A percentile compares a stretch with the other conserved stretches of the same genome.
phyloP scores from a whole-genome alignment of 2,329 filamentous ascomycete species.

The Paraphoma sp. region DNA sequence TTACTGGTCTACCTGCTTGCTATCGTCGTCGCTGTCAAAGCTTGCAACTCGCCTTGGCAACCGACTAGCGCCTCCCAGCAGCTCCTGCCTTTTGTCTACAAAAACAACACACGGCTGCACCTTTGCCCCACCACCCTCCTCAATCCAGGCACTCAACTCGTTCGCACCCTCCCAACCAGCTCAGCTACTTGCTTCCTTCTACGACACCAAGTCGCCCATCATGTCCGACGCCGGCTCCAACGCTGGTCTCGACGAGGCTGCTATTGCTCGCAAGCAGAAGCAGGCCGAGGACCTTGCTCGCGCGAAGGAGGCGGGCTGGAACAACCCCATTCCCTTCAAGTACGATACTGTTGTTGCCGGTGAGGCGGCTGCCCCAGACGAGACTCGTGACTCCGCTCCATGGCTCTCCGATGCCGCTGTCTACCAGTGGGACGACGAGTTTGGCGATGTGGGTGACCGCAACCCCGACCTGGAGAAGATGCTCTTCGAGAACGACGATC shows the following conservation, averaged over 20 bases:
- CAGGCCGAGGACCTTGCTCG: conserved; percentile 32
- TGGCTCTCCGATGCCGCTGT: conserved; percentile 66
- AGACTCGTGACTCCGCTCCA: conserved; percentile 25
- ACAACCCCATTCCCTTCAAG: conserved; percentile 55
- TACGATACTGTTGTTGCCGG: conserved; percentile 50
- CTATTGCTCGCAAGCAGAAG: conserved; percentile 30
- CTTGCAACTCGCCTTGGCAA: conserved; percentile 1
- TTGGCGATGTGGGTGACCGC: conserved; percentile 81
- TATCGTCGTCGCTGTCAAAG: neutral
- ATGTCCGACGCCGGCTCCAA: conserved; percentile 31
- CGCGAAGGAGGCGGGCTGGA: conserved; percentile 55
- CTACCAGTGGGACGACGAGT: conserved; percentile 87
- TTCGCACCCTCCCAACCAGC: neutral
- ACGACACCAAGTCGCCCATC: neutral
- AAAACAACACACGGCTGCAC: conserved; percentile 10
- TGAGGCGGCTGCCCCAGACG: conserved; percentile 25
- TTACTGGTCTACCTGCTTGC: neutral
- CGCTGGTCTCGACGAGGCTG: conserved; percentile 19
- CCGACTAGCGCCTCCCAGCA: neutral
- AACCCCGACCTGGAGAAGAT: conserved; percentile 73
- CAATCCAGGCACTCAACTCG: neutral
- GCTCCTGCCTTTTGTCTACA: conserved; percentile 11
- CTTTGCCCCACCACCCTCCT: neutral
- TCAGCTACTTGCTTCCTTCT: neutral
- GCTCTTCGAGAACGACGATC: conserved; percentile 70